Percentiles rank a stretch among this genome's conserved stretches.
These are phyloP conservation scores for Trypanosoma melophagium DNA, from an alignment of 208 protist species.

Conservation along the genomic window DNA sequence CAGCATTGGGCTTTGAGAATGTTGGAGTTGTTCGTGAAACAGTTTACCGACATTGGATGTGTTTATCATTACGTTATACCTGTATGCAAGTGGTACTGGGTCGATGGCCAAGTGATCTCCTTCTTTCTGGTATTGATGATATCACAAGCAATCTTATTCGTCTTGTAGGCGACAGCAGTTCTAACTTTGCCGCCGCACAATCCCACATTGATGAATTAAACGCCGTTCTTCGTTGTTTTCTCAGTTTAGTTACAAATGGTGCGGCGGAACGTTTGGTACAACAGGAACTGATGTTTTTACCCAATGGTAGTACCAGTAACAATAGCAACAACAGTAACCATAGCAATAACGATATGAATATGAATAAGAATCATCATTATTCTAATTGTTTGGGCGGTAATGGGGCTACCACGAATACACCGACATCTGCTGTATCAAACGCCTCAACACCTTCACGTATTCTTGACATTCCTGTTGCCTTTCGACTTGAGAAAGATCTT, in stretches of 20 bases:
- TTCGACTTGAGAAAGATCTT: conserved; percentile 3
- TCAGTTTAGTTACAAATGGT: conserved; percentile 16
- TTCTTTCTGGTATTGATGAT: conserved; percentile 22
- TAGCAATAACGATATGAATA: not conserved
- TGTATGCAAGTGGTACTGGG: conserved; percentile 22
- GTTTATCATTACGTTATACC: conserved; percentile 23
- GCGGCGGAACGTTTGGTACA: not conserved
- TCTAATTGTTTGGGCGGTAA: not conserved
- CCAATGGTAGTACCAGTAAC: not conserved
- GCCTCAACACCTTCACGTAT: not conserved
- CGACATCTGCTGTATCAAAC: not conserved
- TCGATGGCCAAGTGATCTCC: conserved; percentile 16
- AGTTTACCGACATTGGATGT: conserved; percentile 17
- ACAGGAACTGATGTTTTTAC: not conserved
- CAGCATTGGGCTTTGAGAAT: not conserved
- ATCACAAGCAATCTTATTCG: conserved; percentile 11
- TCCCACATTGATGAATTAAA: conserved; percentile 18
- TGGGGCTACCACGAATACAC: not conserved
- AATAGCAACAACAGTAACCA: not conserved
- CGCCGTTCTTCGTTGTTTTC: conserved; percentile 21
- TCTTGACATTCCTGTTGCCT: conserved; percentile 19
- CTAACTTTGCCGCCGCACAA: conserved; percentile 3
- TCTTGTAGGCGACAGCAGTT: conserved; percentile 4
- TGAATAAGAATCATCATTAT: not conserved
- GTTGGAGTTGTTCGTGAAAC: not conserved